Evolutionary conservation across 495 filamentous ascomycete species (phyloP), one percentile per base, ranked within the genome.

Genomic region (Penicillium parvum): DNA sequence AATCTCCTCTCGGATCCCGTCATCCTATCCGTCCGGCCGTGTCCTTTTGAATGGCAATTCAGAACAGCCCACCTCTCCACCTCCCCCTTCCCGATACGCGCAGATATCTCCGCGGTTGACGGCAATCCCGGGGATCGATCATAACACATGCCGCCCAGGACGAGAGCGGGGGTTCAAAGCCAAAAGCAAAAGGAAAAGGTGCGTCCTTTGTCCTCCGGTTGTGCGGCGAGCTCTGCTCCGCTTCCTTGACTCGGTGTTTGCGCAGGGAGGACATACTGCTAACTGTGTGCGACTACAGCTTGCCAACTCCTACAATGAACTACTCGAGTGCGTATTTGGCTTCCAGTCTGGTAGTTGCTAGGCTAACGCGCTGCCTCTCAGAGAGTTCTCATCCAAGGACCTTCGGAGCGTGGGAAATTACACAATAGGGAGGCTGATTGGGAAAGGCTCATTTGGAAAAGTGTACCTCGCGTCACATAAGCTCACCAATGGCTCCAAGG

Each of bases 401-500:
- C 78, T 98, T 37, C 81, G 83, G 45, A 85, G 79, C 27, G 92
- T 98, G 43, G 92, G 92, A 37, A 98, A 97, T 66, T 98, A 98
- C 66, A 82, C 84, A 22, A 72, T 97, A 12, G 92, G 91, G 23
- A 81, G 83, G 38, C 72, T 98, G 35, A 96, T 98, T 58, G 92
- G 92, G 37, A 97, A 97, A 61, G 92, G 92, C 25, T 95, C 88
- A 34, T 98, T 97, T 68, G 92, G 92, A 52, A 97, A 96, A 70
- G 92, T 97, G 43, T 98, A 97, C 62, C 77, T 98, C 49, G 92
- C 94, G 41, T 83, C 84, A 17, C 92, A 98, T 66, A 96, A 96
- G 63, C 88, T 98, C 64, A 97, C 88, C 51, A 96, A 96, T 82
- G 90, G 89, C 57, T 96, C 90, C 42, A 97, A 97, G 81, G 92